phyloP scores from a whole-genome alignment of 139 green algal species.

The Volvox africanus region DNA sequence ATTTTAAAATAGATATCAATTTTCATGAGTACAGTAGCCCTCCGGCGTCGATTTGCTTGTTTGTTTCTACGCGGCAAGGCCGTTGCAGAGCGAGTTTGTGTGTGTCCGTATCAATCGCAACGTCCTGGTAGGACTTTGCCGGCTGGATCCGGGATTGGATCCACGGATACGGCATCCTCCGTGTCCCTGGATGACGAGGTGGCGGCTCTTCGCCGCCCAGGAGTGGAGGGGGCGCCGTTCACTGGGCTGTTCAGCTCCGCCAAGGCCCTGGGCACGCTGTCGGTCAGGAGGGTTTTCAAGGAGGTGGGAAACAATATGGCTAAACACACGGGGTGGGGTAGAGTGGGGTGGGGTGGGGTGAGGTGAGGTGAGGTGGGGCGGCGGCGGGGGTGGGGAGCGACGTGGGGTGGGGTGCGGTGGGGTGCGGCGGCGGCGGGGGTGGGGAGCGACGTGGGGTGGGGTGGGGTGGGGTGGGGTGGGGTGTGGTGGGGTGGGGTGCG shows the following conservation, averaged over 20 bases:
- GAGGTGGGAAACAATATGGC: neutral
- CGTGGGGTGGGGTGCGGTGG: no score
- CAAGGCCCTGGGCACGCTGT: constrained; percentile 42
- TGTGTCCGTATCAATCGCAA: no score
- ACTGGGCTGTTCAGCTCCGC: constrained; percentile 16
- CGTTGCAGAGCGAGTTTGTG: no score
- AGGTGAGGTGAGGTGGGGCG: neutral
- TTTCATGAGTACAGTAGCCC: no score
- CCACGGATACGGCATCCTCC: neutral
- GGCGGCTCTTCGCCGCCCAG: constrained; percentile 15
- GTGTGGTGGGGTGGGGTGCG: neutral
- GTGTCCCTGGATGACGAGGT: constrained; percentile 30
- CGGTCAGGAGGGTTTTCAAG: neutral
- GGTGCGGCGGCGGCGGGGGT: no score
- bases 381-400: no score
- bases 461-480: neutral
- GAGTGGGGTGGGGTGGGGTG: neutral
- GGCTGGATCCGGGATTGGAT: neutral
- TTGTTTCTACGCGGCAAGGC: no score
- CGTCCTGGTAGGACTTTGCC: no score
- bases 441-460: no score
- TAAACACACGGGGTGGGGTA: neutral
- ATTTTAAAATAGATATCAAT: no score
- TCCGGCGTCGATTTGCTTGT: no score
- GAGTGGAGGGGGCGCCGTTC: constrained; percentile 43